Conservation (phyloP, 2,329 filamentous ascomycete genomes). For the Trichophyton benhamiae region DNA sequence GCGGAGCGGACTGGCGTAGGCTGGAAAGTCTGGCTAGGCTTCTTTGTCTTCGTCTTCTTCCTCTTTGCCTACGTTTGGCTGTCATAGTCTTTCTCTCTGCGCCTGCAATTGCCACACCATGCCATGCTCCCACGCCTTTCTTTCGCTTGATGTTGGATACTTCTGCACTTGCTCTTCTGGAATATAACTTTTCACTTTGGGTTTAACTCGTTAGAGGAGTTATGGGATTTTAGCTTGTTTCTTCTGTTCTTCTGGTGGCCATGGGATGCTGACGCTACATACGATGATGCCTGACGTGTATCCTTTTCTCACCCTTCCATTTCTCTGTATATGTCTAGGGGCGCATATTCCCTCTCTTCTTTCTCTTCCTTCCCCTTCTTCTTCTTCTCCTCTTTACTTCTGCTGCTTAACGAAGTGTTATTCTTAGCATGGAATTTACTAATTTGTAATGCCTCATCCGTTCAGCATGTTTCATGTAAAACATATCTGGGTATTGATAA, state of each 20-base stretch:
- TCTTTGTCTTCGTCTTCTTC: constrained; percentile 70
- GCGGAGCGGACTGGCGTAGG: constrained; percentile 85
- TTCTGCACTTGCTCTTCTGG: background rate
- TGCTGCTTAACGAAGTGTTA: background rate
- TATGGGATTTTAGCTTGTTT: background rate
- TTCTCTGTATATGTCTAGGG: background rate
- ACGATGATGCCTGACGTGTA: background rate
- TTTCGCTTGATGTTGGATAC: background rate
- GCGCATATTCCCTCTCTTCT: background rate
- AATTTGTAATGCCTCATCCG: background rate
- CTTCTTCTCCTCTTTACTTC: background rate
- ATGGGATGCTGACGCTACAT: background rate
- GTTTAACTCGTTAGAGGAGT: background rate
- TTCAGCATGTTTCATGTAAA: background rate
- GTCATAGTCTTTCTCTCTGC: constrained; percentile 41
- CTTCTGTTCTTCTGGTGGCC: background rate
- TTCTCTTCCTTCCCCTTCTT: background rate
- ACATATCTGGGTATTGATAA: background rate
- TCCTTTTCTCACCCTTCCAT: background rate
- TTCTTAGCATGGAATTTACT: background rate
- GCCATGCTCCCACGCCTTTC: background rate
- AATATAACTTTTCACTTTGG: background rate
- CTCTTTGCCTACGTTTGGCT: constrained; percentile 91
- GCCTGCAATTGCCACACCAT: background rate
- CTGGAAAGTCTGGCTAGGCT: constrained; percentile 86